Conservation (phyloP, 2,329 filamentous ascomycete genomes). For the Bertia moriformis region DNA sequence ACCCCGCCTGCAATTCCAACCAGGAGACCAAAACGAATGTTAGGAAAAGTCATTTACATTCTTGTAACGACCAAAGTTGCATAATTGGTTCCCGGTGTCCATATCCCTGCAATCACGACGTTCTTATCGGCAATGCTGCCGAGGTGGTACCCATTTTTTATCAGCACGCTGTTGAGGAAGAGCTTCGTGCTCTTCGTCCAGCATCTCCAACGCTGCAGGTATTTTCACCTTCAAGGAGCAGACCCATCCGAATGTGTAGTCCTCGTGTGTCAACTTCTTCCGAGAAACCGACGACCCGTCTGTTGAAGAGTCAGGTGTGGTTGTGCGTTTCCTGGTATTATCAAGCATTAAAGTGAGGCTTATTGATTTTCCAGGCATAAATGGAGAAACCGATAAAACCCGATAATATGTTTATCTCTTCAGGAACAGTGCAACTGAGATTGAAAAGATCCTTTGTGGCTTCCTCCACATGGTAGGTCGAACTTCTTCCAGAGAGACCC, state of each 20-base stretch:
- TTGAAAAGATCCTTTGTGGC: too few species aligned
- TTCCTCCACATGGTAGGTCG: too few species aligned
- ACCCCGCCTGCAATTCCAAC: slow-evolving; percentile 10
- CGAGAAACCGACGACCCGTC: too few species aligned
- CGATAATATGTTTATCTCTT: too few species aligned
- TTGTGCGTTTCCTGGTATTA: too few species aligned
- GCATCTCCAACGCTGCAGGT: slow-evolving; percentile 6
- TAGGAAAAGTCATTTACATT: slow-evolving; percentile 7
- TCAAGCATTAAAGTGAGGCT: too few species aligned
- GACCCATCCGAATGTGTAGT: not conserved
- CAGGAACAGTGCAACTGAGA: too few species aligned
- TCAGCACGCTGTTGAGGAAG: slow-evolving; percentile 2
- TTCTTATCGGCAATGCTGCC: slow-evolving; percentile 7
- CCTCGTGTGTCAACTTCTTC: not conserved
- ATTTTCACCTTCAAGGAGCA: slow-evolving; percentile 7
- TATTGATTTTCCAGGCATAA: too few species aligned
- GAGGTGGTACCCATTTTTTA: slow-evolving; percentile 8
- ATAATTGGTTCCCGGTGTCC: slow-evolving; percentile 3
- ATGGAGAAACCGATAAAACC: too few species aligned
- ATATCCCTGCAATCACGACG: slow-evolving; percentile 7
- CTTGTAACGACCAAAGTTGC: slow-evolving; percentile 5
- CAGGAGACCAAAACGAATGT: slow-evolving; percentile 7
- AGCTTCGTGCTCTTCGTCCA: slow-evolving; percentile 6
- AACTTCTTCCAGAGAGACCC: too few species aligned
- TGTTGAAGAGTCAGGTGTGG: too few species aligned